These are phyloP conservation scores for Solanum virginianum DNA, from an alignment of 257 asterid species.

Conservation along the genomic window DNA sequence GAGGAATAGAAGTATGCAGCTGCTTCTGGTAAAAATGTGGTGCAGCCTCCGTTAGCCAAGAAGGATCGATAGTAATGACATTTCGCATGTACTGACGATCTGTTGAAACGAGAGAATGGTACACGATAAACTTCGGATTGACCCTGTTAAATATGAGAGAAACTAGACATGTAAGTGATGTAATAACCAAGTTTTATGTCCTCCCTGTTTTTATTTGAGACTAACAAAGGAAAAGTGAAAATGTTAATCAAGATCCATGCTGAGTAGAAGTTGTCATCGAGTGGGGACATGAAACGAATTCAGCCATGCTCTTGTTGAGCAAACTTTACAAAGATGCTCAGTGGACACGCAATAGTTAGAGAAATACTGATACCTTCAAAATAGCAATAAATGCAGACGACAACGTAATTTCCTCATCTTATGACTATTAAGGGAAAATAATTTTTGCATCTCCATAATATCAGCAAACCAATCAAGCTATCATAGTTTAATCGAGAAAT, in stretches of 20 bases:
- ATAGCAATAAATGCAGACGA: background rate
- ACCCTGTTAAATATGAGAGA: slow-evolving; percentile 36
- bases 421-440: background rate
- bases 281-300: background rate
- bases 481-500: background rate
- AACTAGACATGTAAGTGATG: background rate
- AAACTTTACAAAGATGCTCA: background rate
- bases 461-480: background rate
- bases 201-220: background rate
- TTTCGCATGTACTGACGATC: slow-evolving; percentile 93
- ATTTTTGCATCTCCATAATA: background rate
- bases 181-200: background rate
- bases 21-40: slow-evolving; percentile 80
- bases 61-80: slow-evolving; percentile 73
- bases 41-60: slow-evolving; percentile 85
- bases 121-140: slow-evolving; percentile 84
- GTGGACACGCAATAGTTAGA: background rate
- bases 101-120: slow-evolving; percentile 84
- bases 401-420: background rate
- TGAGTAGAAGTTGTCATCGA: too few relatives aligned
- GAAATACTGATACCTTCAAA: background rate
- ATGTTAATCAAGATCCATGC: background rate
- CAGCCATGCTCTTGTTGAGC: background rate
- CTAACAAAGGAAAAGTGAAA: background rate
- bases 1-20: slow-evolving; percentile 28